Percentiles rank a stretch among this genome's conserved stretches.
Evolutionary conservation across 148 eudicot genomes (phyloP).

Genomic region (Pouteria glomerata): DNA sequence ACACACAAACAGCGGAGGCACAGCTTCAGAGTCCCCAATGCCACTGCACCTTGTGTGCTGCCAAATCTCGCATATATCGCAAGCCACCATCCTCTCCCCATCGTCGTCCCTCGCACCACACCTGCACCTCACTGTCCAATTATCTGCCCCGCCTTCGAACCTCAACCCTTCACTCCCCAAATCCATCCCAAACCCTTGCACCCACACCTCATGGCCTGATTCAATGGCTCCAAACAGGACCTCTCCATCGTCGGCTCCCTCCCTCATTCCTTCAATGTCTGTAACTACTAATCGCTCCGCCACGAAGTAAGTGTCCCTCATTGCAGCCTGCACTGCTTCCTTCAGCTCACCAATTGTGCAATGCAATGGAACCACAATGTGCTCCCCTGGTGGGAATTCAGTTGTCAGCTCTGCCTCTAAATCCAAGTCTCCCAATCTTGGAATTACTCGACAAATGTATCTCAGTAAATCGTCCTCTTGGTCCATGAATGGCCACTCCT

Average conservation of each 20-base stretch:
- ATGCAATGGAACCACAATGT: slow-evolving; percentile 50
- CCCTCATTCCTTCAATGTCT: slow-evolving; percentile 38
- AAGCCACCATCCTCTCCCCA: slow-evolving; percentile 93
- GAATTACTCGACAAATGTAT: slow-evolving; percentile 45
- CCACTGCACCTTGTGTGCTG: slow-evolving; percentile 82
- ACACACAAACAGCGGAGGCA: slow-evolving; percentile 73
- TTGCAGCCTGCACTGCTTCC: slow-evolving; percentile 35
- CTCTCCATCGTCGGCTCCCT: slow-evolving; percentile 39
- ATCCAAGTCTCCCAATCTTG: slow-evolving; percentile 29
- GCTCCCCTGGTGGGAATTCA: slow-evolving; percentile 36
- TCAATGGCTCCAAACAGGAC: slow-evolving; percentile 55
- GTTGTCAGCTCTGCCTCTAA: slow-evolving; percentile 17
- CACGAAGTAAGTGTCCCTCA: slow-evolving; percentile 69
- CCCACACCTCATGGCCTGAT: slow-evolving; percentile 53
- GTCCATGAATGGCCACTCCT: slow-evolving; percentile 73
- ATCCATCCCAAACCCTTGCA: slow-evolving; percentile 45
- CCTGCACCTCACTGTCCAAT: slow-evolving; percentile 69
- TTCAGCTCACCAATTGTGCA: slow-evolving; percentile 60
- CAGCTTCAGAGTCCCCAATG: slow-evolving; percentile 56
- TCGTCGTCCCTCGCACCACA: slow-evolving; percentile 91
- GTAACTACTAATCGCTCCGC: slow-evolving; percentile 35
- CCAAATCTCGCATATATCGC: slow-evolving; percentile 88
- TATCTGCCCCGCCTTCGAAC: slow-evolving; percentile 66
- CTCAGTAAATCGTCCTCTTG: slow-evolving; percentile 48
- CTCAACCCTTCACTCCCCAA: slow-evolving; percentile 32